phyloP scores from a whole-genome alignment of 768 basidiomycete genomes.

The Mycena belliarum region DNA sequence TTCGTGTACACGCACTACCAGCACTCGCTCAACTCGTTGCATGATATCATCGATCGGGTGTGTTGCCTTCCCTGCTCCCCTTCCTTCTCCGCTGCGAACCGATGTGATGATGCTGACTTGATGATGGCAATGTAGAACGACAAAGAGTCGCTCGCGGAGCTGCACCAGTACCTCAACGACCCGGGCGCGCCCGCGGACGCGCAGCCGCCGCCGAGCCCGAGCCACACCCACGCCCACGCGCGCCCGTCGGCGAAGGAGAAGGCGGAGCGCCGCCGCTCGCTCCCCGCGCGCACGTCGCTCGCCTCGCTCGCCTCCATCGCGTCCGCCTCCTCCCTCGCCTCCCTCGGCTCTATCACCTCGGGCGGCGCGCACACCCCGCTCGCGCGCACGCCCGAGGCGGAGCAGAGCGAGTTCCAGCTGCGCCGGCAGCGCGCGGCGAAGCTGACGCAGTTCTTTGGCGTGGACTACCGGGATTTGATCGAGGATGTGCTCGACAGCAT shows the following conservation, averaged over 20 bases:
- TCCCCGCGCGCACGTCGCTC: constrained; percentile 65
- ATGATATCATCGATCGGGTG: constrained; percentile 79
- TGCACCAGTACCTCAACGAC: constrained; percentile 68
- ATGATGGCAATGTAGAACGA: no score
- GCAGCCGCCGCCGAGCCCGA: constrained; percentile 24
- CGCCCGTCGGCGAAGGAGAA: no score
- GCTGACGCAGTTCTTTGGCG: constrained; percentile 85
- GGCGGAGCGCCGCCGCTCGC: constrained; percentile 61
- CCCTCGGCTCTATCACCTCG: neutral
- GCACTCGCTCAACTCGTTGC: constrained; percentile 77
- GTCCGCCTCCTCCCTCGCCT: constrained; percentile 33
- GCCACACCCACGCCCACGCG: constrained; percentile 8
- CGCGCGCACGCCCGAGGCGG: constrained; percentile 41
- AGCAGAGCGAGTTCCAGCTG: constrained; percentile 59
- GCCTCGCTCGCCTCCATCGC: constrained; percentile 41
- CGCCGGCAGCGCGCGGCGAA: constrained; percentile 79
- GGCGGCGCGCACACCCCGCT: constrained; percentile 36
- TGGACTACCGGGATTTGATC: constrained; percentile 78
- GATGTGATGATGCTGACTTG: no score
- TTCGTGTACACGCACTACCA: constrained; percentile 74
- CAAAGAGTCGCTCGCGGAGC: constrained; percentile 67
- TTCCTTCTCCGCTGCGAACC: no score
- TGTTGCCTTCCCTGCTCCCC: constrained; percentile 29
- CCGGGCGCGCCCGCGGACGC: constrained; percentile 18
- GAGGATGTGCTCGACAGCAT: constrained; percentile 79